These are phyloP conservation scores for Leptographium radiaticola DNA, from an alignment of 2,329 filamentous ascomycete genomes.

Conservation along the genomic window DNA sequence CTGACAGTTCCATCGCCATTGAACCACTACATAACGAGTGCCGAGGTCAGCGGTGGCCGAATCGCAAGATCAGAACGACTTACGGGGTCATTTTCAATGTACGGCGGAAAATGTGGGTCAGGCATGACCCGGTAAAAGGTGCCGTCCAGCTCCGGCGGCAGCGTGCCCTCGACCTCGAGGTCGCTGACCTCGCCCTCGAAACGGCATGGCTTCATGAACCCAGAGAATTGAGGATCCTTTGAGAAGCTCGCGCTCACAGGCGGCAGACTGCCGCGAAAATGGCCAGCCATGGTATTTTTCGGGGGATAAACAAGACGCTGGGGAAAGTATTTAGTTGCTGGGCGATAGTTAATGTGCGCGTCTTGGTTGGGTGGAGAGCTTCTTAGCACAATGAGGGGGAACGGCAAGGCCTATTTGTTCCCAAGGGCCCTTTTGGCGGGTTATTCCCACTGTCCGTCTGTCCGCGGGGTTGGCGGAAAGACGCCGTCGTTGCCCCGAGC, in stretches of 20 bases:
- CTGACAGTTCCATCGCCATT: background rate
- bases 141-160: background rate
- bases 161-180: background rate
- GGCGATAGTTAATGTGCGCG: background rate
- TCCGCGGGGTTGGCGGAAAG: background rate
- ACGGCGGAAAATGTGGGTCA: background rate
- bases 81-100: background rate
- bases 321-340: background rate
- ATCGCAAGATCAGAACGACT: background rate
- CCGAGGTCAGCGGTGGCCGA: background rate
- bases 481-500: background rate
- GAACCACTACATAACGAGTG: background rate
- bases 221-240: background rate
- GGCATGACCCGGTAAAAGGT: background rate
- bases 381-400: background rate
- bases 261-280: background rate
- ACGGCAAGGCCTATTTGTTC: background rate
- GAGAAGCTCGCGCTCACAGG: background rate
- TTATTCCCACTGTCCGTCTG: background rate
- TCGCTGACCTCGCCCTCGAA: constrained; percentile 1
- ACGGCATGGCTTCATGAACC: constrained; percentile 4
- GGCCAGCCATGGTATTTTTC: background rate
- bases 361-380: background rate
- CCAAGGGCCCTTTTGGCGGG: background rate
- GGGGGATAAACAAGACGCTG: background rate